Evolutionary conservation across 176 grass and related monocot species (phyloP), one percentile per base, ranked within the genome.

Genomic region (Musa acuminata): DNA sequence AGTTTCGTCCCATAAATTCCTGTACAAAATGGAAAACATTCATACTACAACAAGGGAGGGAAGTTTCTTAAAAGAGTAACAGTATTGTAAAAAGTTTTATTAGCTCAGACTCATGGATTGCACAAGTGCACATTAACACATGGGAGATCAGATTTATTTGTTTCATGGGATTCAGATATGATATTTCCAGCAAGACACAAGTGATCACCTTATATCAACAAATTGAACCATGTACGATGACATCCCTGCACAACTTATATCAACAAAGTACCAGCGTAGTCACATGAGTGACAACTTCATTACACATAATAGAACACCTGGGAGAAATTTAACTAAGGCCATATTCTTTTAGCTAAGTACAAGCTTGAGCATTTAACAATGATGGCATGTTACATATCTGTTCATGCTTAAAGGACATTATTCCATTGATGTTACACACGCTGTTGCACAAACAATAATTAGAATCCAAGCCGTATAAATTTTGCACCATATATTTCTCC

Each of bases 1-100:
- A 84, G 55, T 74, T 93, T 63, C 85, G 79, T 5, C 95, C 95
- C 95, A 98, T 91, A 76, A 98, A 98, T 83, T 98, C 78, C 90
- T 92, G 84, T 74, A 49, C 67, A 25, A 52, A 83, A 25, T 16
- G 8, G 9, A 60, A 52, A 75, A 59, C 71, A 77, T 8, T 29
- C 53, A 78, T 13, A 25, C 20, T 77, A 20, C 64, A 75, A 72
- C 68, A 8, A 74, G 67, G 21, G 62, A 11, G 26, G 62, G 67
- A 67, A 23, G 20, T 35, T 67, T 10, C 64, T 24, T 35, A 16
- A 11, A 67, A 12, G 13, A 35, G 13, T 67, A 16, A 22, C 9
- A 22, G 8, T 9, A 22, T 64, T 64, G 11, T 3, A 16, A 2
- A 49, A 20, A 54, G 13, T 69, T 75, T 68, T n/a, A 35, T 52